These are phyloP conservation scores for Parathielavia appendiculata DNA, from an alignment of 495 filamentous ascomycete genomes.

Conservation along the genomic window DNA sequence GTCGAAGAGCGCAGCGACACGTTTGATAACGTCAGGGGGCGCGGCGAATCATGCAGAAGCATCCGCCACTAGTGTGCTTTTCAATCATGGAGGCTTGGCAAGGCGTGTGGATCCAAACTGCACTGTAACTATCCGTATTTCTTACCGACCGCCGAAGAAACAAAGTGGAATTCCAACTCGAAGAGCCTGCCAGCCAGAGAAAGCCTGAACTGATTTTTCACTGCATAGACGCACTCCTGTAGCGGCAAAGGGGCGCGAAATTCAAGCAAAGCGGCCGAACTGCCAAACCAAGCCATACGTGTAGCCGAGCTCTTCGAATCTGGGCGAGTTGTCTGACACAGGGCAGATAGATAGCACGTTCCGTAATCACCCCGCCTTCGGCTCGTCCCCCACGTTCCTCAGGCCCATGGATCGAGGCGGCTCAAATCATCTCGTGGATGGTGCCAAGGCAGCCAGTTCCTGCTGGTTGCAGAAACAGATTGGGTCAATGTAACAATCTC, in stretches of 20 bases:
- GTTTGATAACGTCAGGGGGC: constrained; percentile 19
- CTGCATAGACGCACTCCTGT: too few relatives aligned
- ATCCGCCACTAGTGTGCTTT: constrained; percentile 11
- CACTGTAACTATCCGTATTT: too few relatives aligned
- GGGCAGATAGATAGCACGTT: background rate
- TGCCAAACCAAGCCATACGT: too few relatives aligned
- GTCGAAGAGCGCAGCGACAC: constrained; percentile 1
- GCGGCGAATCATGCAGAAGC: constrained; percentile 16
- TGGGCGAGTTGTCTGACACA: background rate
- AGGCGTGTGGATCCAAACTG: constrained; percentile 2
- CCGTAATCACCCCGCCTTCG: constrained; percentile 17
- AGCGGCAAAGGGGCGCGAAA: too few relatives aligned
- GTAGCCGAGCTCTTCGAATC: too few relatives aligned
- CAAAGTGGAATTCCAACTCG: too few relatives aligned
- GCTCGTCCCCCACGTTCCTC: constrained; percentile 2
- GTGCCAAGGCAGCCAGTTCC: constrained; percentile 10
- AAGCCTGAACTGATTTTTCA: too few relatives aligned
- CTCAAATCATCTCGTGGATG: background rate
- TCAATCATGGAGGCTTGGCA: background rate
- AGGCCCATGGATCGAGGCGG: background rate
- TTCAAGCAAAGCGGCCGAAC: too few relatives aligned
- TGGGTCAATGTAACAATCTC: constrained; percentile 3
- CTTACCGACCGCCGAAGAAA: too few relatives aligned
- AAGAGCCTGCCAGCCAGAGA: too few relatives aligned
- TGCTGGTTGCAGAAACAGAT: background rate